Percentiles rank a stretch among this genome's conserved stretches.
phyloP scores from a whole-genome alignment of 83 land plant species.

The Diphasiastrum complanatum region DNA sequence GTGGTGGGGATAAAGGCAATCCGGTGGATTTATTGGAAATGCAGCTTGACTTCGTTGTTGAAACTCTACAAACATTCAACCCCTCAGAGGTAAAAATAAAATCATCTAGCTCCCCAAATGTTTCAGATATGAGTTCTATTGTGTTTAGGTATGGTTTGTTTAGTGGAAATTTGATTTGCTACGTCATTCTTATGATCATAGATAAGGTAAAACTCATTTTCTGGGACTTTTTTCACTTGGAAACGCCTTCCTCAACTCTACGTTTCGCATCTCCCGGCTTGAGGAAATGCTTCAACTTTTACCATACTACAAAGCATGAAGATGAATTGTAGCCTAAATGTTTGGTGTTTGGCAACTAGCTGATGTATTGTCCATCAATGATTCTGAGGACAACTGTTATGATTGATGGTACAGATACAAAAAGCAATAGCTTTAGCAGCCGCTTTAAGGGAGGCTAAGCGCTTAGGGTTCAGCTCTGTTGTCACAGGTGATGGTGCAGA shows the following conservation, averaged over 20 bases:
- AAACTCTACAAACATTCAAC: conserved; percentile 2
- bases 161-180: too few relatives aligned
- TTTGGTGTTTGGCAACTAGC: not conserved
- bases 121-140: too few relatives aligned
- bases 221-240: too few relatives aligned
- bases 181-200: too few relatives aligned
- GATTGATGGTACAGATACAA: not conserved
- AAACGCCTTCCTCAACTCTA: too few relatives aligned
- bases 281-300: too few relatives aligned
- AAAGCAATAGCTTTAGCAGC: not conserved
- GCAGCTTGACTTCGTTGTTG: conserved; percentile 4
- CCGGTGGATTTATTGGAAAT: not conserved
- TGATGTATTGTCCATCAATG: not conserved
- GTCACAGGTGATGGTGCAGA: conserved; percentile 3
- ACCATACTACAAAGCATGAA: too few relatives aligned
- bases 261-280: too few relatives aligned
- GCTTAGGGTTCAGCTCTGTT: not conserved
- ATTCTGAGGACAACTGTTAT: not conserved
- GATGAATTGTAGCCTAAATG: too few relatives aligned
- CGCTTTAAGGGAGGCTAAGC: conserved; percentile 9
- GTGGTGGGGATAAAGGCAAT: not conserved
- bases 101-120: too few relatives aligned
- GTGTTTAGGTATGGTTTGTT: too few relatives aligned
- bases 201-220: too few relatives aligned
- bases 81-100: conserved; percentile 6